Percentiles rank a stretch among this genome's conserved stretches.
phyloP scores from a whole-genome alignment of 805 yeast genomes.

The Wickerhamiella australiensis region DNA sequence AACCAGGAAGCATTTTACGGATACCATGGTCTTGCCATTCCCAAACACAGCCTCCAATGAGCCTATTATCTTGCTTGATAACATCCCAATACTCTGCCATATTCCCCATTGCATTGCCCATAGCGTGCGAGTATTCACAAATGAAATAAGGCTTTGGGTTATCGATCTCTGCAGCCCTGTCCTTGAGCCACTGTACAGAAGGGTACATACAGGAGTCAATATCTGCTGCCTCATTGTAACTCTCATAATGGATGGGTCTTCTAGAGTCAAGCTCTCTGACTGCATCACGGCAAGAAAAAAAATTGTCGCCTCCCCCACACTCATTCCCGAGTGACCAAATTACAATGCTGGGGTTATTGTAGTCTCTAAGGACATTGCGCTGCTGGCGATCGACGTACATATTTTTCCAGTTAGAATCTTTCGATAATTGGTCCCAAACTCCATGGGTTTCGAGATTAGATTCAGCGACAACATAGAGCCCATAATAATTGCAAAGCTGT shows the following conservation, averaged over 20 bases:
- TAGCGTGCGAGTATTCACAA: slow-evolving; percentile 32
- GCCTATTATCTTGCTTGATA: slow-evolving; percentile 25
- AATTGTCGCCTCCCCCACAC: slow-evolving; percentile 30
- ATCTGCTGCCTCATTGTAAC: slow-evolving; percentile 24
- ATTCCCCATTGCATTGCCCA: slow-evolving; percentile 33
- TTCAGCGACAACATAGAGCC: slow-evolving; percentile 31
- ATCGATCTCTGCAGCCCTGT: slow-evolving; percentile 18
- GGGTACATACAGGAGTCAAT: slow-evolving; percentile 31
- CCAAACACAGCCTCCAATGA: slow-evolving; percentile 34
- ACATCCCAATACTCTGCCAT: slow-evolving; percentile 28
- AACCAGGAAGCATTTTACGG: not conserved
- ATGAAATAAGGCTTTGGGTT: slow-evolving; percentile 27
- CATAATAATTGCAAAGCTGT: slow-evolving; percentile 27
- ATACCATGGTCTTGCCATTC: slow-evolving; percentile 34
- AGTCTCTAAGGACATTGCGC: slow-evolving; percentile 28
- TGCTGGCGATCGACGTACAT: slow-evolving; percentile 30
- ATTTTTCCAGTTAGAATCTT: slow-evolving; percentile 27
- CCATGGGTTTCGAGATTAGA: slow-evolving; percentile 33
- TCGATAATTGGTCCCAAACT: slow-evolving; percentile 21
- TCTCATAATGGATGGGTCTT: slow-evolving; percentile 31
- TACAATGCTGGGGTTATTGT: slow-evolving; percentile 29
- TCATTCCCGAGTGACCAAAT: slow-evolving; percentile 35
- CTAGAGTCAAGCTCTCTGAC: slow-evolving; percentile 24
- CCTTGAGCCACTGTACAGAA: slow-evolving; percentile 20
- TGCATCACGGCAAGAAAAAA: slow-evolving; percentile 25